Evolutionary conservation across 2,329 filamentous ascomycete genomes (phyloP), one percentile per base, ranked within the genome.

Genomic region (Hortaea sp.): DNA sequence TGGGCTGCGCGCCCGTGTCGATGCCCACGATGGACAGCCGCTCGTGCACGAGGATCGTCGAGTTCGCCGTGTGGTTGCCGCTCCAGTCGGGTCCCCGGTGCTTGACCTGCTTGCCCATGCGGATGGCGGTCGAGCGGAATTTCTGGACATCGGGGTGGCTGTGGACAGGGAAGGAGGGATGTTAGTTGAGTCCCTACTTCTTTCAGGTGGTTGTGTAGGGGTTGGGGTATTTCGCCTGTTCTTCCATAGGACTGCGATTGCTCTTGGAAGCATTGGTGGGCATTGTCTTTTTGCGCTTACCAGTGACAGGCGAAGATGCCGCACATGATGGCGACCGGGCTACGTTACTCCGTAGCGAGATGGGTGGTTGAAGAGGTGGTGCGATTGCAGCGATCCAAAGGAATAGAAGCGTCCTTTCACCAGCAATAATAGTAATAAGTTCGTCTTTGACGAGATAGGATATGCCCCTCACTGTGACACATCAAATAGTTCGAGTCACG

Each of bases 61-160:
- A 83, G 74, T 95, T 90, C 63, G 78, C 82, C 61, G 85, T 84
- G 64, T 89, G 78, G 74, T 84, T 97, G 68, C 92, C 92, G 66
- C 88, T 58, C 92, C 92, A 98, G 75, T 98, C 92, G 62, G 92
- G 92, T 60, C 92, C 92, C 69, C 92, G 84, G 72, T 98, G 92
- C 61, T 94, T 88, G 65, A 95, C 79, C 88, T 87, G 84, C 78
- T 95, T 95, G 57, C 88, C 82, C 73, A 97, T 85, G 72, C 84
- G 84, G 69, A 97, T 77, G 63, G 90, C 90, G 53, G 85, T 90
- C 43, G 90, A 85, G 81, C 95, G 95, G 77, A 97, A 97, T 65
- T 88, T 89, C 65, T 86, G 82, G 63, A 95, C 88, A 79, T 95
- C 86, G 54, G 90, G 89, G 66, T 97, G 89, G 62, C 78, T 80